phyloP scores from a whole-genome alignment of 129 eudicot genomes.

The Lactuca sativa region DNA sequence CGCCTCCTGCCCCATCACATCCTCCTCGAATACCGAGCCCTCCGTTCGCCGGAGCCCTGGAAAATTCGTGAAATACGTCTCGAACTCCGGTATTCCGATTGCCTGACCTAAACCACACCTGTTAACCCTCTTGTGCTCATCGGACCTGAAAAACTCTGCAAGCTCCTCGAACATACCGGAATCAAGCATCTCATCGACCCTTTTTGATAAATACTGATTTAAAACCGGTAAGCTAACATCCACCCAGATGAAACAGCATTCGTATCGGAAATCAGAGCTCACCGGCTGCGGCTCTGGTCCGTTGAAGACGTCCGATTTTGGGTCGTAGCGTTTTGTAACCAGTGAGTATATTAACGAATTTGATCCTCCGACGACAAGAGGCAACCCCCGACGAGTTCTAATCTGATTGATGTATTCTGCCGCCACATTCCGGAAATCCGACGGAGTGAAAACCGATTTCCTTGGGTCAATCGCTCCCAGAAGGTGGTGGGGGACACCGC shows the following conservation, averaged over 20 bases:
- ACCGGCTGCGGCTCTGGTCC: constrained; percentile 38
- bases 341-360: constrained; percentile 71
- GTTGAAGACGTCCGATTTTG: constrained; percentile 40
- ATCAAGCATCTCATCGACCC: constrained; percentile 88
- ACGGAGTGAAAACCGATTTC: constrained; percentile 39
- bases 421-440: constrained; percentile 51
- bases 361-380: constrained; percentile 81
- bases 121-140: constrained; percentile 17
- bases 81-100: constrained; percentile 76
- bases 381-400: constrained; percentile 38
- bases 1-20: constrained; percentile 14
- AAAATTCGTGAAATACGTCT: constrained; percentile 31
- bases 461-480: constrained; percentile 59
- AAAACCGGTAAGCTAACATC: constrained; percentile 57
- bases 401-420: constrained; percentile 35
- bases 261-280: constrained; percentile 45
- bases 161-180: constrained; percentile 82
- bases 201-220: constrained; percentile 48
- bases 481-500: constrained; percentile 59
- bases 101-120: constrained; percentile 56
- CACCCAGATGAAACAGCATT: constrained; percentile 72
- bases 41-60: constrained; percentile 8
- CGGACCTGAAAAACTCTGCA: constrained; percentile 39
- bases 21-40: constrained; percentile 18
- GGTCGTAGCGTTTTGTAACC: constrained; percentile 46